phyloP scores from a whole-genome alignment of 2,329 filamentous ascomycete genomes.

The Fusarium nisikadoi region DNA sequence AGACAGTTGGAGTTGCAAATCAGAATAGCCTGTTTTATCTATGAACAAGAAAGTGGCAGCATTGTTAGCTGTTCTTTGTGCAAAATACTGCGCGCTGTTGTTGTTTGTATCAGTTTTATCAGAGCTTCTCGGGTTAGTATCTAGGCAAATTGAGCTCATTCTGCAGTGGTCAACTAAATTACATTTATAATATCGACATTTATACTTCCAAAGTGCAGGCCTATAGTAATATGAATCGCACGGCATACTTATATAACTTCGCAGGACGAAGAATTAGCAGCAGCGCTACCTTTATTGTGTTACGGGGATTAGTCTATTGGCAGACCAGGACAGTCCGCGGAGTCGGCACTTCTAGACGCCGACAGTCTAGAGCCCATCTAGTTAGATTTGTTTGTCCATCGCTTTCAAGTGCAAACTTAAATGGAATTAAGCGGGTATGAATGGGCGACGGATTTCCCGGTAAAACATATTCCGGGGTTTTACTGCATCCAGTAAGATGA shows the following conservation, averaged over 20 bases:
- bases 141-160: too few species aligned
- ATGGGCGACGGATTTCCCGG: neutral
- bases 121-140: too few species aligned
- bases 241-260: too few species aligned
- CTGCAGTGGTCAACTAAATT: too few species aligned
- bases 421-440: neutral
- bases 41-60: neutral
- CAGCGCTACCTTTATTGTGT: too few species aligned
- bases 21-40: fast-evolving
- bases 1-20: too few species aligned
- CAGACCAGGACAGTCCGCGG: neutral
- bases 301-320: neutral
- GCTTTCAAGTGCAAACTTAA: neutral
- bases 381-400: neutral
- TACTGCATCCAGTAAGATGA: neutral
- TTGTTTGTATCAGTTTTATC: too few species aligned
- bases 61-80: fast-evolving
- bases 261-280: too few species aligned
- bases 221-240: too few species aligned
- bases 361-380: neutral
- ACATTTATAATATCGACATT: too few species aligned
- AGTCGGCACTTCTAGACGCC: neutral
- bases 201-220: too few species aligned
- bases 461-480: neutral
- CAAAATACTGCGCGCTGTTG: too few species aligned